phyloP scores from a whole-genome alignment of 2,329 filamentous ascomycete species.

The Coniochaeta sp. region DNA sequence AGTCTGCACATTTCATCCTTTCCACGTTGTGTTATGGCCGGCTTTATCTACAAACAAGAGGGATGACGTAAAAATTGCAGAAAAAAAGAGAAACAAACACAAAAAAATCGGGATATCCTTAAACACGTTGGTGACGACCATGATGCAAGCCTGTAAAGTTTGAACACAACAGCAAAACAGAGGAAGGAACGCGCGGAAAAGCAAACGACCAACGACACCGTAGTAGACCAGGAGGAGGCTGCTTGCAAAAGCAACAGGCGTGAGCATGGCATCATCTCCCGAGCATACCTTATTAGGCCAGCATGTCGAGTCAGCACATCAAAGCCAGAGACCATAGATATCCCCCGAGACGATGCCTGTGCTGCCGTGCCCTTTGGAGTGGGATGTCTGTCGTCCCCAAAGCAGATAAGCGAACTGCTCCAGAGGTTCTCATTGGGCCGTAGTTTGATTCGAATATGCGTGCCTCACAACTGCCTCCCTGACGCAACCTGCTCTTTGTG shows the following conservation, averaged over 20 bases:
- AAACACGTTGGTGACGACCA: background rate
- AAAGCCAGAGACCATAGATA: too few species aligned
- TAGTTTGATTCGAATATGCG: too few species aligned
- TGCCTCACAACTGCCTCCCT: too few species aligned
- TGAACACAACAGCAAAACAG: slow-evolving; percentile 2
- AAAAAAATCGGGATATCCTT: background rate
- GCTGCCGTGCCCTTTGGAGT: too few species aligned
- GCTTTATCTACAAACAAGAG: slow-evolving; percentile 1
- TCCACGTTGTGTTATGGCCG: background rate
- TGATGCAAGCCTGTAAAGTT: slow-evolving; percentile 1
- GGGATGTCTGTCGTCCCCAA: too few species aligned
- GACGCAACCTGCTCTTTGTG: too few species aligned
- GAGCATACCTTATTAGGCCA: too few species aligned
- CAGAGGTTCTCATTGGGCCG: too few species aligned
- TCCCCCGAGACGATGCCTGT: too few species aligned
- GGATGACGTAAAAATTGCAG: too few species aligned
- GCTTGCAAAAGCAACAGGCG: slow-evolving; percentile 14
- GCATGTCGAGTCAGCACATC: too few species aligned
- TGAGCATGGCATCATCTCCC: slow-evolving; percentile 1
- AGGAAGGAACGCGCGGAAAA: slow-evolving; percentile 12
- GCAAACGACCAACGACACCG: slow-evolving; percentile 12
- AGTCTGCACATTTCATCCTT: background rate
- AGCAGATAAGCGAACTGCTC: too few species aligned
- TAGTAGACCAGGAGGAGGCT: slow-evolving; percentile 15
- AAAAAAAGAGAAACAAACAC: background rate